Evolutionary conservation across 495 filamentous ascomycete species (phyloP).

Genomic region (Tuber umbilicatum): DNA sequence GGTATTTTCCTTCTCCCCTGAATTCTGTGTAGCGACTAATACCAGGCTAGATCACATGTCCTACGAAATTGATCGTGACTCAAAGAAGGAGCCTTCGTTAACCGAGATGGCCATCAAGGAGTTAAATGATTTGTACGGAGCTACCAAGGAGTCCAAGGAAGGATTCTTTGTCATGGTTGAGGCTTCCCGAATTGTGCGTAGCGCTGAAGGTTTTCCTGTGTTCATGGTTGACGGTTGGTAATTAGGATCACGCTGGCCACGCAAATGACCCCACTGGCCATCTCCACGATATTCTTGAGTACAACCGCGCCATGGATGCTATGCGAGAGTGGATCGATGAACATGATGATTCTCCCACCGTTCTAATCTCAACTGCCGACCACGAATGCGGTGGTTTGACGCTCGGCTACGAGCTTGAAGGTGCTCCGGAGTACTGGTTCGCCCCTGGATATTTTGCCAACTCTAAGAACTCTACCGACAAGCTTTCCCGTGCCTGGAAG

Average conservation of each 20-base stretch:
- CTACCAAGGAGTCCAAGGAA: constrained; percentile 39
- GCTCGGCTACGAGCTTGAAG: constrained; percentile 35
- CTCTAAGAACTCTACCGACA: constrained; percentile 28
- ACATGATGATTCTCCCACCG: constrained; percentile 38
- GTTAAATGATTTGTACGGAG: constrained; percentile 41
- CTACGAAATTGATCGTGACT: constrained; percentile 44
- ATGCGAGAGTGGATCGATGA: constrained; percentile 43
- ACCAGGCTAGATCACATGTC: constrained; percentile 39
- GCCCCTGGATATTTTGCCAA: constrained; percentile 34
- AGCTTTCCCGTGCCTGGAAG: constrained; percentile 31
- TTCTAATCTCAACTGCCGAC: constrained; percentile 44
- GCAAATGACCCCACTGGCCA: constrained; percentile 43
- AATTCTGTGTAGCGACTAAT: constrained; percentile 3
- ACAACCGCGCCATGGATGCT: constrained; percentile 41
- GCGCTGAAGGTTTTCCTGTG: neutral
- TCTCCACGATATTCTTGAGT: constrained; percentile 44
- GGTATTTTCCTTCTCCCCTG: constrained; percentile 9
- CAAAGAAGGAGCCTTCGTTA: constrained; percentile 38
- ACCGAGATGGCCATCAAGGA: constrained; percentile 43
- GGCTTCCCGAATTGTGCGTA: constrained; percentile 41
- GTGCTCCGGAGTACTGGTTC: constrained; percentile 37
- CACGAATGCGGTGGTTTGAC: constrained; percentile 44
- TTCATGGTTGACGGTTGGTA: neutral
- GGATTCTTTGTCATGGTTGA: constrained; percentile 45
- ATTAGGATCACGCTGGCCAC: constrained; percentile 43